A percentile compares a stretch with the other conserved stretches of the same genome.
Evolutionary conservation across 1,284 basidiomycete genomes (phyloP).

Genomic region (Pyrrhoderma noxium): DNA sequence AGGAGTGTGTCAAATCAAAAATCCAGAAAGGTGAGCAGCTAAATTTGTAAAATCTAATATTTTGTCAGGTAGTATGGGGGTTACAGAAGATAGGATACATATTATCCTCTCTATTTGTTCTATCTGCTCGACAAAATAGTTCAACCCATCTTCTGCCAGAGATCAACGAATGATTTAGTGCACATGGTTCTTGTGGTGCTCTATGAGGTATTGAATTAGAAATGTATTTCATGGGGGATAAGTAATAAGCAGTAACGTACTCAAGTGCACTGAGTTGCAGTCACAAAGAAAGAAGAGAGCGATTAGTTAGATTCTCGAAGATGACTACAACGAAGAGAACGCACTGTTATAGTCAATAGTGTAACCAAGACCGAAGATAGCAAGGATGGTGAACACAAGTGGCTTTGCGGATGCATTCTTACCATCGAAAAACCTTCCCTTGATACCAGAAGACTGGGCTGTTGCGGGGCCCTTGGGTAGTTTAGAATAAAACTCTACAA

Average conservation of each 20-base stretch:
- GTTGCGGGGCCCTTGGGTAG: slow-evolving; percentile 76
- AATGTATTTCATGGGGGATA: neutral
- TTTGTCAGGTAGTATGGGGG: too few relatives aligned
- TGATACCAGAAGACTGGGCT: slow-evolving; percentile 59
- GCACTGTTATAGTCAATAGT: slow-evolving; percentile 87
- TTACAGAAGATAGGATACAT: too few relatives aligned
- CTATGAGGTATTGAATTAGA: slow-evolving; percentile 35
- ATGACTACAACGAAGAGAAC: slow-evolving; percentile 30
- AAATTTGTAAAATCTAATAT: too few relatives aligned
- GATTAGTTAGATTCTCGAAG: slow-evolving; percentile 10
- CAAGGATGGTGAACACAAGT: slow-evolving; percentile 64
- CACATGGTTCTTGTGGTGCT: slow-evolving; percentile 84
- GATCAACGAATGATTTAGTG: too few relatives aligned
- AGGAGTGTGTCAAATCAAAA: too few relatives aligned
- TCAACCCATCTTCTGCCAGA: too few relatives aligned
- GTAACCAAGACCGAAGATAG: slow-evolving; percentile 79
- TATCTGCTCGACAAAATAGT: too few relatives aligned
- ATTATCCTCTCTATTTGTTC: too few relatives aligned
- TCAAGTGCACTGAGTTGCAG: slow-evolving; percentile 60
- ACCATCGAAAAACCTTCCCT: slow-evolving; percentile 75
- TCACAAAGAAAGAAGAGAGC: slow-evolving; percentile 12
- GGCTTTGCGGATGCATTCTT: slow-evolving; percentile 79
- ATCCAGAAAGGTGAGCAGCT: too few relatives aligned
- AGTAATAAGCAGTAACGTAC: slow-evolving; percentile 36
- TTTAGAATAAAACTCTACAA: slow-evolving; percentile 93